Evolutionary conservation across 2,329 filamentous ascomycete species (phyloP).

Genomic region (Aspergillus calidoustus): DNA sequence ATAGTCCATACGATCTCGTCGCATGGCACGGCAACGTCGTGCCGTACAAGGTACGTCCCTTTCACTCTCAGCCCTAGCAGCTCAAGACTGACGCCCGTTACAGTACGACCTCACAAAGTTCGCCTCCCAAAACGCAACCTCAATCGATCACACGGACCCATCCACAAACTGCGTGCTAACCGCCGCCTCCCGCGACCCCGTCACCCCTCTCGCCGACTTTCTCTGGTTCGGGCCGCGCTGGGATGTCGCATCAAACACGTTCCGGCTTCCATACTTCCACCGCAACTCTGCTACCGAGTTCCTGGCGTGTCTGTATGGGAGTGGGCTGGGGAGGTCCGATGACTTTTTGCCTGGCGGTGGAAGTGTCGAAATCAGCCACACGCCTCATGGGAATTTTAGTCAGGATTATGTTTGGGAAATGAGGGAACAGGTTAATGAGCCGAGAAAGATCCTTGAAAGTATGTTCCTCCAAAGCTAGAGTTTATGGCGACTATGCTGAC

Average conservation of each 20-base stretch:
- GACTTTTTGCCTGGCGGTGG: slow-evolving; percentile 35
- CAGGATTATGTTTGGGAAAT: slow-evolving; percentile 53
- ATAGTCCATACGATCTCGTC: slow-evolving; percentile 69
- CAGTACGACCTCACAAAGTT: slow-evolving; percentile 61
- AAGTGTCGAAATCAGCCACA: slow-evolving; percentile 34
- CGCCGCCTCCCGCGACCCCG: slow-evolving; percentile 57
- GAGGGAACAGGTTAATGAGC: slow-evolving; percentile 48
- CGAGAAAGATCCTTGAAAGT: slow-evolving; percentile 49
- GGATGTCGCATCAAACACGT: slow-evolving; percentile 71
- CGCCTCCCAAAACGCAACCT: slow-evolving; percentile 61
- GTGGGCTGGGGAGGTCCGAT: slow-evolving; percentile 33
- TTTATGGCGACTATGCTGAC: not conserved
- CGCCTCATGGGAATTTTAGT: slow-evolving; percentile 42
- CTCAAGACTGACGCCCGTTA: not conserved
- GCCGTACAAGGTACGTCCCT: slow-evolving; percentile 52
- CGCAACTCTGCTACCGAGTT: slow-evolving; percentile 71
- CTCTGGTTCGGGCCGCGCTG: slow-evolving; percentile 74
- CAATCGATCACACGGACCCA: slow-evolving; percentile 69
- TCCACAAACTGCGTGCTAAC: slow-evolving; percentile 66
- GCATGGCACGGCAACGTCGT: slow-evolving; percentile 71
- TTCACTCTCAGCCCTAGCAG: not conserved
- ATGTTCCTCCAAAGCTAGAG: not conserved
- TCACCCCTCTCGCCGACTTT: slow-evolving; percentile 67
- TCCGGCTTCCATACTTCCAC: slow-evolving; percentile 75
- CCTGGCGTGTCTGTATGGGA: slow-evolving; percentile 36